phyloP scores from a whole-genome alignment of 2,329 filamentous ascomycete species.

The Colletotrichum endophyticum region DNA sequence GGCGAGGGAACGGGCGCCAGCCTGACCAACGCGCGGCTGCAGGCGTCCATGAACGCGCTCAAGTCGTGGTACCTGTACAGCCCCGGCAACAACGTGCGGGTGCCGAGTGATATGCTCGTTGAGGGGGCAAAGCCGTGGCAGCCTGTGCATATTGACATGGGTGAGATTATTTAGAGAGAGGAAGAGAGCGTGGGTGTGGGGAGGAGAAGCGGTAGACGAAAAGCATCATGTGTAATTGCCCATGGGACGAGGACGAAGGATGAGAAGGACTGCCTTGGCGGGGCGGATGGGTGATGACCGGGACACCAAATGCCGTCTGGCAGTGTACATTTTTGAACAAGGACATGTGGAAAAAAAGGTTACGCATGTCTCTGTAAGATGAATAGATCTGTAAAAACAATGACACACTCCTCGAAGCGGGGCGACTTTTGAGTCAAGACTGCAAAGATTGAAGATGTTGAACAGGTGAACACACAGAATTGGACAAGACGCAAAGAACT shows the following conservation, averaged over 20 bases:
- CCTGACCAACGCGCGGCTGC: constrained; percentile 76
- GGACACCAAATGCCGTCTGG: constrained; percentile 9
- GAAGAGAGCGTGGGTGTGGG: neutral
- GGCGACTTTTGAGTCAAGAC: neutral
- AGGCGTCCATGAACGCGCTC: constrained; percentile 83
- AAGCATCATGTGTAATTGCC: constrained; percentile 11
- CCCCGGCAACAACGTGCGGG: constrained; percentile 66
- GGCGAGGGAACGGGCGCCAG: constrained; percentile 86
- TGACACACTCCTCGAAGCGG: constrained; percentile 16
- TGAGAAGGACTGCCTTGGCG: neutral
- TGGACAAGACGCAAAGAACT: neutral
- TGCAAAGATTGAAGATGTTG: neutral
- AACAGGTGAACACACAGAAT: neutral
- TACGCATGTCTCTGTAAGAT: constrained; percentile 37
- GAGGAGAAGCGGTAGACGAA: neutral
- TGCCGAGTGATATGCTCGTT: constrained; percentile 74
- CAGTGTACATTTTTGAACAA: constrained; percentile 21
- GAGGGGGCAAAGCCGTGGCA: constrained; percentile 67
- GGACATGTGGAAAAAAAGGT: constrained; percentile 4
- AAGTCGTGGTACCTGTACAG: constrained; percentile 98
- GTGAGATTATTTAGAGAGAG: constrained; percentile 65
- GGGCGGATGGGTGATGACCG: neutral
- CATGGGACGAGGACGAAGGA: neutral
- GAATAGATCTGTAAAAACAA: constrained; percentile 43
- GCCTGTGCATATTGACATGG: constrained; percentile 72